Evolutionary conservation across 345 rosid genomes (phyloP).

Genomic region (Moricandia arvensis): DNA sequence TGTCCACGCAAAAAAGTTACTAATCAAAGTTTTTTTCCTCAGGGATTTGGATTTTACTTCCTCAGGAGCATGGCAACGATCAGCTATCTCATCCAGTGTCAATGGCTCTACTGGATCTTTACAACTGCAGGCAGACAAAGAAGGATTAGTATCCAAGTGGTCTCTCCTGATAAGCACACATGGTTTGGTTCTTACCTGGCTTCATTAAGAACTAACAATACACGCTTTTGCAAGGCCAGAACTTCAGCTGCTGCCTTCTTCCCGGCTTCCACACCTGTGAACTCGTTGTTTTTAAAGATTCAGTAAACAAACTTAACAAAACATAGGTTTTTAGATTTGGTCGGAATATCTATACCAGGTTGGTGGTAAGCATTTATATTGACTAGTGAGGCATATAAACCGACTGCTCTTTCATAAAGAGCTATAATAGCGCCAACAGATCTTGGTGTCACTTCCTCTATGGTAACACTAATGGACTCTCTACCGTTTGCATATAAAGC

Average conservation of each 20-base stretch:
- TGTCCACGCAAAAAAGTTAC: background rate
- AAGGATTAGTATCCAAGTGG: background rate
- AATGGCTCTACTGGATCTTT: constrained; percentile 89
- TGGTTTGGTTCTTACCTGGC: constrained; percentile 60
- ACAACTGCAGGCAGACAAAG: constrained; percentile 53
- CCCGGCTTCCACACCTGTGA: constrained; percentile 95
- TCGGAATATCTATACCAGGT: constrained; percentile 60
- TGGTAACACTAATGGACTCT: constrained; percentile 85
- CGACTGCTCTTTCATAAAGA: constrained; percentile 97
- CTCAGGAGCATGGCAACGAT: constrained; percentile 84
- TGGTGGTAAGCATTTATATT: constrained; percentile 97
- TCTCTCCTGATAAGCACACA: background rate
- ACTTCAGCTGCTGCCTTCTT: constrained; percentile 98
- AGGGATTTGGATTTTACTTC: constrained; percentile 45
- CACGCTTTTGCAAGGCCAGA: constrained; percentile 91
- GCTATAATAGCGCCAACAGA: constrained; percentile 87
- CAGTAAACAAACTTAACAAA: constrained; percentile 6
- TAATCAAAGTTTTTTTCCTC: background rate
- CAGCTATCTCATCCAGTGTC: constrained; percentile 83
- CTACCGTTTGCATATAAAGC: constrained; percentile 87
- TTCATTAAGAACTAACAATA: constrained; percentile 85
- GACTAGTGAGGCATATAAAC: constrained; percentile 78
- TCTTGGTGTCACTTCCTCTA: constrained; percentile 91
- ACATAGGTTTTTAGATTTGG: background rate
- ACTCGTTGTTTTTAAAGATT: constrained; percentile 4